These are phyloP conservation scores for Daedaleopsis nitida DNA, from an alignment of 768 basidiomycete species.

Conservation along the genomic window DNA sequence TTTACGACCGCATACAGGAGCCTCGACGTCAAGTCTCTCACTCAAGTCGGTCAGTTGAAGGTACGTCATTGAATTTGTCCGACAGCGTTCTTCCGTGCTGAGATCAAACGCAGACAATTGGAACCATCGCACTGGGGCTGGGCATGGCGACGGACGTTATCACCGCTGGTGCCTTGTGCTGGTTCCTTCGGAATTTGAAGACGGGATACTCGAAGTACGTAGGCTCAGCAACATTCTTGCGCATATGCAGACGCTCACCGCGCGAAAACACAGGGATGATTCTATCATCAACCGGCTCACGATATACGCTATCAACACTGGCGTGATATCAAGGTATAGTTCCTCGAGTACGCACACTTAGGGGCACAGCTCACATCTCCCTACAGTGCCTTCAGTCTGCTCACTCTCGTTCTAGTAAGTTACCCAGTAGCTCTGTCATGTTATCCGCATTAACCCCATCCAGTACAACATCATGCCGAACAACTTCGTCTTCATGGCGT, in stretches of 20 bases:
- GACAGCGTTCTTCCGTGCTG: neutral
- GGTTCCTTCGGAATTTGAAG: constrained; percentile 55
- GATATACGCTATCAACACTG: constrained; percentile 64
- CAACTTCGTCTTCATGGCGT: constrained; percentile 61
- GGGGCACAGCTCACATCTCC: too few species aligned
- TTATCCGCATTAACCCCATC: too few species aligned
- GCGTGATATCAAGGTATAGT: constrained; percentile 56
- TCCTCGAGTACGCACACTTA: too few species aligned
- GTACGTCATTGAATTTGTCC: neutral
- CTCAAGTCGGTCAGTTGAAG: constrained; percentile 46
- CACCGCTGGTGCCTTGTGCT: constrained; percentile 54
- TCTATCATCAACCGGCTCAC: constrained; percentile 56
- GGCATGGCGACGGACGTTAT: constrained; percentile 53
- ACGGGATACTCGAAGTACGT: constrained; percentile 47
- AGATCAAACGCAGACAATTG: constrained; percentile 37
- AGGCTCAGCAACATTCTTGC: neutral
- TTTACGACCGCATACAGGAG: constrained; percentile 1
- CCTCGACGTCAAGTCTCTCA: constrained; percentile 34
- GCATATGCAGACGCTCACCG: neutral
- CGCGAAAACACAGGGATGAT: constrained; percentile 44
- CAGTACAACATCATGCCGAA: constrained; percentile 57
- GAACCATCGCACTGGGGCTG: constrained; percentile 47
- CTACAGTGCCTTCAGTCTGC: constrained; percentile 44
- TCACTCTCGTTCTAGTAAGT: constrained; percentile 59
- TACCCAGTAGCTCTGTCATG: too few species aligned